These are phyloP conservation scores for Carex parvula DNA, from an alignment of 176 grass and related monocot species.

Conservation along the genomic window DNA sequence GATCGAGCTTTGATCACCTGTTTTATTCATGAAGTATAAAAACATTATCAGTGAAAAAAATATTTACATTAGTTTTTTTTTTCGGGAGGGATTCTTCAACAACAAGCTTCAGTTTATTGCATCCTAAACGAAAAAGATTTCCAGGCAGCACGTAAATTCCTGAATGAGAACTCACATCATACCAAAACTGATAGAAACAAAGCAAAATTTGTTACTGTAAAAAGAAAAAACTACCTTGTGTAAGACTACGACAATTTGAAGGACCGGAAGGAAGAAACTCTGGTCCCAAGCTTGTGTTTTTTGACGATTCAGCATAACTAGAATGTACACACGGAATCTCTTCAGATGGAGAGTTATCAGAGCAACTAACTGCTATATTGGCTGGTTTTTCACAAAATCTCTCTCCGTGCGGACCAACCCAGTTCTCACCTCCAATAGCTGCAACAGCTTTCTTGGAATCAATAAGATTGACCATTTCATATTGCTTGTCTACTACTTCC, in stretches of 20 bases:
- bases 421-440: background rate
- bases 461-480: background rate
- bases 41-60: background rate
- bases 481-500: background rate
- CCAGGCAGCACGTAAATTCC: background rate
- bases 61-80: background rate
- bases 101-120: background rate
- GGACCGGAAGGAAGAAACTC: background rate
- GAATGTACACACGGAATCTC: background rate
- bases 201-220: background rate
- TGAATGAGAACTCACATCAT: background rate
- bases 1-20: background rate
- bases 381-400: slow-evolving; percentile 4
- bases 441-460: background rate
- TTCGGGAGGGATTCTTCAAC: background rate
- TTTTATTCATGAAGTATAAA: background rate
- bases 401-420: background rate
- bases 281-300: background rate
- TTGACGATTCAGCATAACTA: slow-evolving; percentile 6
- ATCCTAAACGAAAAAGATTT: background rate
- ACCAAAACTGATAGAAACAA: background rate
- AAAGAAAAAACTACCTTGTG: slow-evolving; percentile 16
- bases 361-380: background rate
- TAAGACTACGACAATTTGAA: slow-evolving; percentile 6
- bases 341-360: background rate